phyloP scores from a whole-genome alignment of 208 protist genomes.

The Trichomonas gallinae region DNA sequence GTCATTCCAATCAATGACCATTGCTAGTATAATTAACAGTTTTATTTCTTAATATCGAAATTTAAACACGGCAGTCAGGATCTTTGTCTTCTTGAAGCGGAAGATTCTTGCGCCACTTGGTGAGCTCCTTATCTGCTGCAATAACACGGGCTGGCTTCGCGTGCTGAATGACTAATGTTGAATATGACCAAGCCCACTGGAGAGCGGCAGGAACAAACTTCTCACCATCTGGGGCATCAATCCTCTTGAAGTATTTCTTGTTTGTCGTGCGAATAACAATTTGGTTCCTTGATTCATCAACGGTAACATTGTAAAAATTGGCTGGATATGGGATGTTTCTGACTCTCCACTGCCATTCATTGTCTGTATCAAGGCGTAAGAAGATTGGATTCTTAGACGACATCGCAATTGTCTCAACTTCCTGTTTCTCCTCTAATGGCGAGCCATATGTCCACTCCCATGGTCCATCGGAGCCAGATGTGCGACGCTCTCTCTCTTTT shows the following conservation, averaged over 20 bases:
- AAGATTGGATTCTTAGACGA: constrained; percentile 16
- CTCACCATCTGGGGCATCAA: constrained; percentile 13
- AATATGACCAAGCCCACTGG: neutral
- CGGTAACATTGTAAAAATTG: constrained; percentile 57
- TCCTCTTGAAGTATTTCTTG: constrained; percentile 55
- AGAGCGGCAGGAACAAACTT: neutral
- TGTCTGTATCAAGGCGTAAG: neutral
- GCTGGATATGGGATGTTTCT: constrained; percentile 66
- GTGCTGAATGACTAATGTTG: neutral
- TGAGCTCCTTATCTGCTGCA: neutral
- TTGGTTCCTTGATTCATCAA: constrained; percentile 53
- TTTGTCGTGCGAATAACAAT: constrained; percentile 76
- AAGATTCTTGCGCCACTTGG: neutral
- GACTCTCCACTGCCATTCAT: constrained; percentile 33
- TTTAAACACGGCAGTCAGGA: neutral
- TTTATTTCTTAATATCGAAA: neutral
- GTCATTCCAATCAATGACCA: no score
- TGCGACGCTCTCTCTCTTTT: neutral
- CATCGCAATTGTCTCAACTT: neutral
- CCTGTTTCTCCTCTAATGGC: neutral
- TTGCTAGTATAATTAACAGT: no score
- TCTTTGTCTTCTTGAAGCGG: neutral
- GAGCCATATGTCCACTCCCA: neutral
- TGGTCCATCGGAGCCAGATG: neutral
- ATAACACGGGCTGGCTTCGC: neutral